Evolutionary conservation across 2,329 filamentous ascomycete species (phyloP).

Genomic region (Penicillium sp.): DNA sequence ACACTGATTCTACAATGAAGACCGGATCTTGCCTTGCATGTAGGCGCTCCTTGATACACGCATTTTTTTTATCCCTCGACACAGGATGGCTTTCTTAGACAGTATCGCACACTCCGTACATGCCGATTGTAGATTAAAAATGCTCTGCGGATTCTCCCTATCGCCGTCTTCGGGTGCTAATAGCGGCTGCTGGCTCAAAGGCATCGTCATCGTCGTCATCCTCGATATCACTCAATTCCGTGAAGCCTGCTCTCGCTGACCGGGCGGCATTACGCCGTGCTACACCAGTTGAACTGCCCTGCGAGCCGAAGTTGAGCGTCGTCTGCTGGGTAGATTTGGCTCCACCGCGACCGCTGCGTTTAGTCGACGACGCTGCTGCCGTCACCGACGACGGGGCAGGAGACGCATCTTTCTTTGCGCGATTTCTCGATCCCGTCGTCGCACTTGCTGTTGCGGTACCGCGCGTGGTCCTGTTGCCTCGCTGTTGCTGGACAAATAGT

Average conservation of each 20-base stretch:
- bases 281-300: constrained; percentile 27
- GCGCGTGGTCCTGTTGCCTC: constrained; percentile 20
- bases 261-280: constrained; percentile 22
- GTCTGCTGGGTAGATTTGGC: constrained; percentile 33
- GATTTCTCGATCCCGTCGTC: constrained; percentile 21
- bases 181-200: constrained; percentile 38
- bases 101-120: background rate
- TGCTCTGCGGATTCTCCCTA: background rate
- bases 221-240: constrained; percentile 34
- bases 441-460: constrained; percentile 19
- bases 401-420: constrained; percentile 26
- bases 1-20: no score
- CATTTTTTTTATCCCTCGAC: no score
- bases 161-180: constrained; percentile 11
- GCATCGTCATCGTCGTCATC: constrained; percentile 43
- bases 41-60: background rate
- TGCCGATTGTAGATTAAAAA: background rate
- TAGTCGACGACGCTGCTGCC: constrained; percentile 23
- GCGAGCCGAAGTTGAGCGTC: constrained; percentile 41
- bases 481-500: constrained; percentile 39
- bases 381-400: constrained; percentile 33
- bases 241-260: constrained; percentile 29
- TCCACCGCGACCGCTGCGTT: constrained; percentile 21
- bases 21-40: background rate
- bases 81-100: background rate